phyloP scores from a whole-genome alignment of 805 yeast genomes.

The Schwanniomyces occidentalis region DNA sequence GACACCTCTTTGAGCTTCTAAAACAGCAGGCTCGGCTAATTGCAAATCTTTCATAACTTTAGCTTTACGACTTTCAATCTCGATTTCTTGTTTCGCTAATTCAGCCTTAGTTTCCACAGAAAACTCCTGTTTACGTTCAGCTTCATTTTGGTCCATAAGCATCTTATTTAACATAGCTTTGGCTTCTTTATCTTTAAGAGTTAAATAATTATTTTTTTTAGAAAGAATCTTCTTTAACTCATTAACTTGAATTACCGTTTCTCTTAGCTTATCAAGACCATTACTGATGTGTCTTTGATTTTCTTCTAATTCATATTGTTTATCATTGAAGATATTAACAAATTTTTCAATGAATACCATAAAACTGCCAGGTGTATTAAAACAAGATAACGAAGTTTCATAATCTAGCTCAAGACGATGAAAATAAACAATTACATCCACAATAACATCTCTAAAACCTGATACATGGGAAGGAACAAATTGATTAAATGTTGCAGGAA shows the following conservation, averaged over 20 bases:
- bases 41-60: slow-evolving; percentile 65
- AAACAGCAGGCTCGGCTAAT: slow-evolving; percentile 78
- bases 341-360: slow-evolving; percentile 52
- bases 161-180: slow-evolving; percentile 68
- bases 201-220: slow-evolving; percentile 50
- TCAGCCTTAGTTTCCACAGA: slow-evolving; percentile 74
- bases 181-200: slow-evolving; percentile 66
- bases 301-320: slow-evolving; percentile 54
- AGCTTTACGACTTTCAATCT: slow-evolving; percentile 53
- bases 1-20: slow-evolving; percentile 87
- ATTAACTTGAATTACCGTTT: slow-evolving; percentile 72
- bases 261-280: slow-evolving; percentile 76
- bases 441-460: slow-evolving; percentile 45
- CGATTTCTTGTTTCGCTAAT: slow-evolving; percentile 63
- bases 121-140: slow-evolving; percentile 87
- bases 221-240: slow-evolving; percentile 56
- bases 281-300: slow-evolving; percentile 68
- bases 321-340: slow-evolving; percentile 37
- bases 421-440: slow-evolving; percentile 46
- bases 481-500: slow-evolving; percentile 27
- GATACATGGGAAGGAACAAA: slow-evolving; percentile 11
- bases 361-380: slow-evolving; percentile 54
- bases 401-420: slow-evolving; percentile 35
- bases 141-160: slow-evolving; percentile 85
- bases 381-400: slow-evolving; percentile 7